Evolutionary conservation across 306 rosid species (phyloP), one percentile per base, ranked within the genome.

Genomic region (Vigna radiata): DNA sequence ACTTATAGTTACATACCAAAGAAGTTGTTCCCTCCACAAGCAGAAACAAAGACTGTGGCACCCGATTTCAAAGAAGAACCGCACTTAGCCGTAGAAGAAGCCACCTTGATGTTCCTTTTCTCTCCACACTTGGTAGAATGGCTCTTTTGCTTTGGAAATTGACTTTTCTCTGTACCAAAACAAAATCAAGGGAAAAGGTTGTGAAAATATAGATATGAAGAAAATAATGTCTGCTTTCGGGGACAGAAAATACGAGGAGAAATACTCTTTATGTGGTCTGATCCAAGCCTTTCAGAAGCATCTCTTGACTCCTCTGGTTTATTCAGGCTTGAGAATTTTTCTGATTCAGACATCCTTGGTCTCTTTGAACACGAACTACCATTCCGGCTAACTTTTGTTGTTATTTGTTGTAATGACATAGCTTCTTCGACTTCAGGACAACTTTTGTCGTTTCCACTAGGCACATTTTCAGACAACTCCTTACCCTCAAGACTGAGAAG

Each of bases 11-110:
- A 56, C 37, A 25, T 56, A 56, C 36, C 63, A 56, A 56, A 25
- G 66, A 86, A 75, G 81, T 77, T 90, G 77, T 66, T 87, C 59
- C 86, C 89, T 62, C 85, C 85, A 76, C 80, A 65, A 33, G 88
- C 77, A 64, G 88, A 84, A 70, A 79, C 36, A 77, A 79, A 87
- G 85, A 77, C 74, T 59, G 86, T 50, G 50, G 72, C 73, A 70
- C 89, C 85, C n/a, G 70, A 79, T 78, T 88, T 82, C 81, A 73
- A 23, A 87, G 80, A 85, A 23, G 87, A 83, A 63, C 83, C 90
- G 37, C 67, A 60, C 84, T 83, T 89, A 55, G 83, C 76, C 84
- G 77, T 87, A 19, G 75, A 65, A 41, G 75, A 65, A 62, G 83
- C 86, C 61, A 73, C 84, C 76, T 83, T 85, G 44, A 77, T 77